Percentiles rank a stretch among this genome's conserved stretches.
Conservation (phyloP, 2,329 filamentous ascomycete genomes). For the Endothia cerciana region DNA sequence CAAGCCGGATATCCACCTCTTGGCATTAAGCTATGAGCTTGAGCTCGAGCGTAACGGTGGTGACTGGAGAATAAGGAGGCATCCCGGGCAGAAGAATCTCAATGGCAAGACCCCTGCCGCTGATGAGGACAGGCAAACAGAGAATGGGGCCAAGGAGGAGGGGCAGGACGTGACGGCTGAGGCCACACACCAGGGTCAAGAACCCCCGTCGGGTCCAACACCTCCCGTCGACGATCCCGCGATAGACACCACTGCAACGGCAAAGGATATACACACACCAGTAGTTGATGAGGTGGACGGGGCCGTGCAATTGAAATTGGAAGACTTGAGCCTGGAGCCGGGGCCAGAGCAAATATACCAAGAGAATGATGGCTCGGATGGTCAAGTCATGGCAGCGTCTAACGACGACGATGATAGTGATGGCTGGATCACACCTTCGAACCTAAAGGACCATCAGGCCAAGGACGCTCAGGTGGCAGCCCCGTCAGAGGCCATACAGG, state of each 20-base stretch:
- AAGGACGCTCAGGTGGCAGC: slow-evolving; percentile 59
- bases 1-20: slow-evolving; percentile 82
- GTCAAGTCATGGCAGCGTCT: slow-evolving; percentile 38
- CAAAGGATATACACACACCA: slow-evolving; percentile 30
- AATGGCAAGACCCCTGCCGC: slow-evolving; percentile 67
- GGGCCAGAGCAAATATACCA: slow-evolving; percentile 37
- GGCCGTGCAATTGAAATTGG: slow-evolving; percentile 32
- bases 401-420: slow-evolving; percentile 58
- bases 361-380: slow-evolving; percentile 34
- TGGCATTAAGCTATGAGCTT: slow-evolving; percentile 92
- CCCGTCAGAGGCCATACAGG: slow-evolving; percentile 56
- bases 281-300: slow-evolving; percentile 15
- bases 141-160: neutral
- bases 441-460: slow-evolving; percentile 82
- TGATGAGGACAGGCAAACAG: slow-evolving; percentile 30
- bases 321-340: slow-evolving; percentile 34
- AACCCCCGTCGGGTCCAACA: slow-evolving; percentile 25
- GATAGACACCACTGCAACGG: neutral
- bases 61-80: slow-evolving; percentile 79
- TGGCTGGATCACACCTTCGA: slow-evolving; percentile 93
- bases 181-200: neutral
- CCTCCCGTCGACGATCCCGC: neutral
- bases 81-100: slow-evolving; percentile 76
- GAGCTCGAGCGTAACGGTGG: slow-evolving; percentile 90
- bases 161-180: neutral